Conservation (phyloP, 225 moss, liverwort and hornwort genomes). For the Bryum argenteum region DNA sequence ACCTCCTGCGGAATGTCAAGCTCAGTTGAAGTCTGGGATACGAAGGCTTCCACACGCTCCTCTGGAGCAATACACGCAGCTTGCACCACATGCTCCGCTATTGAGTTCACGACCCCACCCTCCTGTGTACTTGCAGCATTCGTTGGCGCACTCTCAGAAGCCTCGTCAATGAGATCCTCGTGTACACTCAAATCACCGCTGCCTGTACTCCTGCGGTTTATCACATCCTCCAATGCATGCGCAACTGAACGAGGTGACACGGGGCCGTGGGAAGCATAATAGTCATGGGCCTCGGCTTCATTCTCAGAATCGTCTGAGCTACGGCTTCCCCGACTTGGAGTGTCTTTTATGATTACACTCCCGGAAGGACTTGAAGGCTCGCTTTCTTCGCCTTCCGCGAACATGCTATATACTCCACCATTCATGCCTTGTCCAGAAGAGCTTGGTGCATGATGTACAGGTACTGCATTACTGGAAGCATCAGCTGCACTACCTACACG, state of each 20-base stretch:
- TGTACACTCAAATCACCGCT: conserved; percentile 23
- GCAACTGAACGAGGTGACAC: conserved; percentile 36
- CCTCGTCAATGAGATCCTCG: conserved; percentile 23
- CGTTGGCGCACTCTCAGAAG: conserved; percentile 25
- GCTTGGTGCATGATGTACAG: conserved; percentile 24
- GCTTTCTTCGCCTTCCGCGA: conserved; percentile 45
- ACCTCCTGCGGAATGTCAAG: conserved; percentile 38
- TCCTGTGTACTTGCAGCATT: background rate
- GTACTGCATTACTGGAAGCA: conserved; percentile 33
- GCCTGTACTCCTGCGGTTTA: conserved; percentile 3
- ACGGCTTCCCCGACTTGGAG: conserved; percentile 56
- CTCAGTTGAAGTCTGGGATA: conserved; percentile 3
- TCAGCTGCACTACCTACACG: conserved; percentile 22
- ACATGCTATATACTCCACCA: conserved; percentile 8
- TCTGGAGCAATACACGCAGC: conserved; percentile 27
- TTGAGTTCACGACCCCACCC: conserved; percentile 14
- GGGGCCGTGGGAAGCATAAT: conserved; percentile 19
- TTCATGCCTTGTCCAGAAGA: conserved; percentile 23
- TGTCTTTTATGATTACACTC: conserved; percentile 62
- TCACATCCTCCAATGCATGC: conserved; percentile 35
- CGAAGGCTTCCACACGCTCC: conserved; percentile 24
- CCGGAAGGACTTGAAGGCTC: conserved; percentile 59
- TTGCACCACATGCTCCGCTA: conserved; percentile 14
- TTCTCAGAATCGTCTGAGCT: conserved; percentile 51
- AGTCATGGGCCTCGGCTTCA: conserved; percentile 45